Evolutionary conservation across 2,329 filamentous ascomycete species (phyloP).

Genomic region (Cytospora piceae): DNA sequence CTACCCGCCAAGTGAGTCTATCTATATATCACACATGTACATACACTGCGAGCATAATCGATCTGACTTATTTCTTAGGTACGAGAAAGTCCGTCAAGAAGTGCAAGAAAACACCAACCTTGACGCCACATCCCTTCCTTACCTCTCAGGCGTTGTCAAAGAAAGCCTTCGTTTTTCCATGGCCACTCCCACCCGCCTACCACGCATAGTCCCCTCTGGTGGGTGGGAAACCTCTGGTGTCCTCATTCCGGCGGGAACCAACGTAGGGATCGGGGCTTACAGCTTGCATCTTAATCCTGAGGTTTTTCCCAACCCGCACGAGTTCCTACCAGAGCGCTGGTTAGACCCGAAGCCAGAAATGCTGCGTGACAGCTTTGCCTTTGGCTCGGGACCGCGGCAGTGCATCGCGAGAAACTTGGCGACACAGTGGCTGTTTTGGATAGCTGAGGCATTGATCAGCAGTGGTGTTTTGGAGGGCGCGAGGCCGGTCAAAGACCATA

Average conservation of each 20-base stretch:
- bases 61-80: background rate
- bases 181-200: background rate
- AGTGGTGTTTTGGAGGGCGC: background rate
- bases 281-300: background rate
- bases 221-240: background rate
- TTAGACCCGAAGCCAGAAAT: background rate
- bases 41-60: background rate
- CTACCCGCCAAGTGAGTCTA: conserved; percentile 43
- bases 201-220: background rate
- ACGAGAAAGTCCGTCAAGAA: background rate
- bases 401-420: background rate
- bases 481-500: background rate
- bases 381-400: background rate
- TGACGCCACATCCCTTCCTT: background rate
- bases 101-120: background rate
- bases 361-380: background rate
- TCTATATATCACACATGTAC: background rate
- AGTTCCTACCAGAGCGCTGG: background rate
- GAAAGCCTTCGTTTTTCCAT: background rate
- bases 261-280: background rate
- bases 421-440: background rate
- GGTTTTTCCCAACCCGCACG: background rate
- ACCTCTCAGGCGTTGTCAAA: background rate
- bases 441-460: background rate
- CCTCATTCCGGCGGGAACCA: background rate